Evolutionary conservation across 805 yeast genomes (phyloP).

Genomic region (Metschnikowia vanudenii): DNA sequence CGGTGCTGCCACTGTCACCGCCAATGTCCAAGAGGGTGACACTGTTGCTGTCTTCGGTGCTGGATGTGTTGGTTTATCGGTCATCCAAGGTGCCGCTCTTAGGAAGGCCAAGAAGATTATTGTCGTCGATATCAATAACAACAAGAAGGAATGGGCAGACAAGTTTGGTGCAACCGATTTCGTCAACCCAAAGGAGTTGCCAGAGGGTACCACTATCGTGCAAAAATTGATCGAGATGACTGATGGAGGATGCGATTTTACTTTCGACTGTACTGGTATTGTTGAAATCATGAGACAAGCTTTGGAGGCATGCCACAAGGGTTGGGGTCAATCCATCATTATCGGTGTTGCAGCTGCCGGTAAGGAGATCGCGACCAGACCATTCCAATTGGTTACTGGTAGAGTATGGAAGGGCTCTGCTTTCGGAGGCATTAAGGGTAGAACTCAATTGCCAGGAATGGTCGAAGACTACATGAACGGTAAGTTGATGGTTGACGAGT

Average conservation of each 20-base stretch:
- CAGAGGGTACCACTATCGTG: conserved; percentile 73
- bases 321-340: conserved; percentile 95
- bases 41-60: conserved; percentile 96
- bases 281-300: conserved; percentile 94
- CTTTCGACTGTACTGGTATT: conserved; percentile 98
- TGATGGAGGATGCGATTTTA: conserved; percentile 95
- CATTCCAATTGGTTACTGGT: conserved; percentile 98
- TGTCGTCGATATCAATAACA: conserved; percentile 83
- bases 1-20: conserved; percentile 96
- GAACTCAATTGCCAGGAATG: conserved; percentile 88
- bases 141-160: conserved; percentile 80
- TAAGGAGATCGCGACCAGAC: conserved; percentile 92
- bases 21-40: conserved; percentile 86
- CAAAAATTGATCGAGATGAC: conserved; percentile 83
- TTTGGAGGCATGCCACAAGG: conserved; percentile 95
- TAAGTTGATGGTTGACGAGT: conserved; percentile 85
- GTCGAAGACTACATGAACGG: conserved; percentile 85
- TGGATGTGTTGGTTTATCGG: conserved; percentile 96
- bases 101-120: conserved; percentile 80
- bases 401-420: conserved; percentile 99
- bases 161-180: conserved; percentile 96
- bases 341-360: conserved; percentile 99
- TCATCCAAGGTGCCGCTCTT: conserved; percentile 88
- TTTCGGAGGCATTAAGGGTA: conserved; percentile 98
- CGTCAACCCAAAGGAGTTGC: conserved; percentile 76